Evolutionary conservation across 352 stramenopile species (phyloP), one percentile per base, ranked within the genome.

Genomic region (Phytopythium helicoides): DNA sequence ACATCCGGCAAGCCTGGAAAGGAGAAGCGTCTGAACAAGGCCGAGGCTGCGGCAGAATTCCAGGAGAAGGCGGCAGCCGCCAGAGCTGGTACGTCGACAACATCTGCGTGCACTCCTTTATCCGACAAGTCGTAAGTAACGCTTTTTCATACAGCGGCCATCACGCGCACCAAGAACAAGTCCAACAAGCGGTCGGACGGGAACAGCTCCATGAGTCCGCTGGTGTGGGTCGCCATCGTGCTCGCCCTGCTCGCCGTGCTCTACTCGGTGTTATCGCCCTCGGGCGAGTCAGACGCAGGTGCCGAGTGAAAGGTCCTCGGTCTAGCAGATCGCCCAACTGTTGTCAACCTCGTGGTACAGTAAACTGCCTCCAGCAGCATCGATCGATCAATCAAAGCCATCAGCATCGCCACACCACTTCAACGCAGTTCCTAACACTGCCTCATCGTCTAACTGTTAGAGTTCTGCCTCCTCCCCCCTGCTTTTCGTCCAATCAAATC

Each of bases 81-180:
- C 16, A 76, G 80, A 54, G 77, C 77, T 45, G 75, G 76, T 88
- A 63, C 22, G 56, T 55, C 16, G 16, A 10, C 28, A 5, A 33
- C 10, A 11, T 26, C 6, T 45, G 9, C 10, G 19, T 25, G 3
- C 33, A 46, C 5, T 11, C 9, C 5, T 25, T 49, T 22, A 33
- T 47, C 8, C 22, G 18, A 47, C 54, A 28, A 47, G 46, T 22
- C 58, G 22, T 55, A 15, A 37, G 49, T 45, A 50, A 23, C 6
- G 14, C 36, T 33, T 35, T 12, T 52, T 37, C 16, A 19, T 55
- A 38, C 45, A 91, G 81, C 81, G 48, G 76, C 79, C 22, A 85
- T 89, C 25, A 74, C 81, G 8, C 78, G 76, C 48, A 77, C 71
- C 7, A 88, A 86, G 60, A 92, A 92, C 58, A 87, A 87, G 36